Base-by-base conservation (phyloP, 106 monocot species). In the Dendrobium catenatum region DNA sequence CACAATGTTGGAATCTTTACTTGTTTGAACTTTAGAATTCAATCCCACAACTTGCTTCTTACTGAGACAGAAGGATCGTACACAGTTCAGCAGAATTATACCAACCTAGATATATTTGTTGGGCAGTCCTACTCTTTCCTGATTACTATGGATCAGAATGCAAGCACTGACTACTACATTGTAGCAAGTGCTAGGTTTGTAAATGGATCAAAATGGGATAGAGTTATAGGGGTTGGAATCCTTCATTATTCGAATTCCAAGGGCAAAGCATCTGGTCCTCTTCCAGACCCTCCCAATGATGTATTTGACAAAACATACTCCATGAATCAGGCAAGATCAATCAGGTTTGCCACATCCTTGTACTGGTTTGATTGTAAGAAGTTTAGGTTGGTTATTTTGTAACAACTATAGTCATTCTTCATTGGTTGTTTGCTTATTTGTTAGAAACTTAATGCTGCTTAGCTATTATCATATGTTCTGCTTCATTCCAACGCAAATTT, bases 71-170 rank as follows among this genome's bases (percentile, higher is more conserved):
- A 93, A 80, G 93, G 93, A 72, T 88, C 93, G 13, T 93, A 93
- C 72, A 93, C 93, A 7, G 83, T 85, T 24, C 88, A 90, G 19
- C 86, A 86, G 48, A 93, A 93, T 42, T 93, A 88, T 76, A 85
- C 87, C 9, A 87, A 86, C 46, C 74, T 93, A 11, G 90, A 93
- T 73, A 86, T 90, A 59, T 90, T 88, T 73, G 90, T 93, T 73
- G 93, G 93, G 2, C 93, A 93, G 76, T 93, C 93, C 10, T 93
- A 88, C 88, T 93, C 93, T 26, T 93, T 93, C 81, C 84, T 93
- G 79, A 82, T 93, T 18, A 88, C 90, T 0, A 93, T 87, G 90
- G 90, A 93, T 88, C 90, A 93, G 61, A 93, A 93, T 78, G 93
- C 93, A 56, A 93, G 90, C 70, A 85, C 84, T 58, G 93, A 93